Percentiles rank a stretch among this genome's conserved stretches.
phyloP scores from a whole-genome alignment of 345 rosid genomes.

The Stellera chamaejasme region DNA sequence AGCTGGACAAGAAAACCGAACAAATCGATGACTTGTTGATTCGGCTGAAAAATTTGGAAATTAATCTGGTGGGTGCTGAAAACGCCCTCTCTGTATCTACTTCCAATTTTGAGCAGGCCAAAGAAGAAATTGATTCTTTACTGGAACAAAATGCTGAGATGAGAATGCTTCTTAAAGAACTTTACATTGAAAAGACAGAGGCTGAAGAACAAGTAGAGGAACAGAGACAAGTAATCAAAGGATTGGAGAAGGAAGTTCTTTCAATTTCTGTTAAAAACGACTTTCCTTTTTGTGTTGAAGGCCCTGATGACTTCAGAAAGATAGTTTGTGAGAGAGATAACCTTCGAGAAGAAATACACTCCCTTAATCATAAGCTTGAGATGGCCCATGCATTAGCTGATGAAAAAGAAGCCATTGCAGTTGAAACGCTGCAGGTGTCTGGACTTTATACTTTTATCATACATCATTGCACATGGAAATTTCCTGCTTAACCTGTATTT shows the following conservation, averaged over 20 bases:
- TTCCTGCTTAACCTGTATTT: constrained; percentile 1
- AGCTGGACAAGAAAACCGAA: constrained; percentile 54
- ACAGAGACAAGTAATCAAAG: constrained; percentile 56
- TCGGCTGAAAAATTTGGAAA: constrained; percentile 47
- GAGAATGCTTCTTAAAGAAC: constrained; percentile 51
- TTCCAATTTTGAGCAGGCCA: constrained; percentile 50
- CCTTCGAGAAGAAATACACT: constrained; percentile 48
- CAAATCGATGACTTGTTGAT: constrained; percentile 50
- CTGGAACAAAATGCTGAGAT: constrained; percentile 64
- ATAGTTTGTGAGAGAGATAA: constrained; percentile 46
- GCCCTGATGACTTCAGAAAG: constrained; percentile 43
- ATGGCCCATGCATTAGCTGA: constrained; percentile 67
- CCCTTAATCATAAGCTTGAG: constrained; percentile 53
- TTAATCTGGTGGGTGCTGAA: constrained; percentile 36
- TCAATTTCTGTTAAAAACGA: constrained; percentile 48
- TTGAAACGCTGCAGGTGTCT: constrained; percentile 74
- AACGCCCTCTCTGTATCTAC: constrained; percentile 39
- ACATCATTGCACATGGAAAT: constrained; percentile 4
- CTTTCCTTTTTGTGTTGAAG: constrained; percentile 32
- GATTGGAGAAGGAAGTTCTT: constrained; percentile 74
- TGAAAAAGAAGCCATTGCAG: constrained; percentile 80
- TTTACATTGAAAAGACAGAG: constrained; percentile 50
- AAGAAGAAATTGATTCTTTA: constrained; percentile 41
- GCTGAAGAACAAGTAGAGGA: constrained; percentile 68
- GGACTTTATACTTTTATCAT: not conserved